These are phyloP conservation scores for Pythium monospermum DNA, from an alignment of 352 stramenopile genomes.

Conservation along the genomic window DNA sequence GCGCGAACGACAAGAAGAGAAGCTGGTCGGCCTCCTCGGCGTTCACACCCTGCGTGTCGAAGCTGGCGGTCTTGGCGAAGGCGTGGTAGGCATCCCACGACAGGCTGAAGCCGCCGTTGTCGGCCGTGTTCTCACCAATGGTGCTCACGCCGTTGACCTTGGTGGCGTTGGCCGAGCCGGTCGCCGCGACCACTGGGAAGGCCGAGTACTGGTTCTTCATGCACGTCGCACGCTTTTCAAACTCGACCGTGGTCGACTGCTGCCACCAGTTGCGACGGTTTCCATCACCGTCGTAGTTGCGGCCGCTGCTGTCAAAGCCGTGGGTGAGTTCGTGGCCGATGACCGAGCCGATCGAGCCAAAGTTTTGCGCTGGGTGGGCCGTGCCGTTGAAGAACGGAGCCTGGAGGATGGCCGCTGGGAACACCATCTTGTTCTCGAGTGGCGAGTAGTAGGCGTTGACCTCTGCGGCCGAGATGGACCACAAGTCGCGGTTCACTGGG, in stretches of 20 bases:
- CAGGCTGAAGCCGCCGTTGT: conserved; percentile 59
- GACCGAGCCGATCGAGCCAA: conserved; percentile 86
- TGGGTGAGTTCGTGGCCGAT: conserved; percentile 94
- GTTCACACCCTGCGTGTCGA: conserved; percentile 33
- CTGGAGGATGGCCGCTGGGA: conserved; percentile 92
- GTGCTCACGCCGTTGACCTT: conserved; percentile 59
- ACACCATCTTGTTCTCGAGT: conserved; percentile 87
- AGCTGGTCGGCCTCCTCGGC: conserved; percentile 34
- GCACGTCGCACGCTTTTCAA: conserved; percentile 48
- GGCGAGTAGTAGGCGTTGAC: conserved; percentile 86
- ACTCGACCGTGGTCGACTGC: conserved; percentile 59
- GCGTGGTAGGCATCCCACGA: conserved; percentile 50
- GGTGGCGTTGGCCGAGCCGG: conserved; percentile 22
- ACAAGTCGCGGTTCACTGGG: conserved; percentile 54
- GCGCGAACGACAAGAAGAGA: conserved; percentile 62
- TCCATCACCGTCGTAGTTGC: conserved; percentile 80
- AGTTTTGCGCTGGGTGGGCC: conserved; percentile 85
- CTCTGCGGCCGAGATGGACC: conserved; percentile 86
- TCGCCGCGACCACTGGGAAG: conserved; percentile 35
- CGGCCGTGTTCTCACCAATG: conserved; percentile 71
- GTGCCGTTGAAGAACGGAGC: conserved; percentile 85
- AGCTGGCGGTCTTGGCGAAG: conserved; percentile 19
- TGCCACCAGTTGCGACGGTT: conserved; percentile 92
- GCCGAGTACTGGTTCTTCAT: conserved; percentile 48
- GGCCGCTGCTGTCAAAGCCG: conserved; percentile 90